These are phyloP conservation scores for Spatholobus suberectus DNA, from an alignment of 306 rosid species.

Conservation along the genomic window DNA sequence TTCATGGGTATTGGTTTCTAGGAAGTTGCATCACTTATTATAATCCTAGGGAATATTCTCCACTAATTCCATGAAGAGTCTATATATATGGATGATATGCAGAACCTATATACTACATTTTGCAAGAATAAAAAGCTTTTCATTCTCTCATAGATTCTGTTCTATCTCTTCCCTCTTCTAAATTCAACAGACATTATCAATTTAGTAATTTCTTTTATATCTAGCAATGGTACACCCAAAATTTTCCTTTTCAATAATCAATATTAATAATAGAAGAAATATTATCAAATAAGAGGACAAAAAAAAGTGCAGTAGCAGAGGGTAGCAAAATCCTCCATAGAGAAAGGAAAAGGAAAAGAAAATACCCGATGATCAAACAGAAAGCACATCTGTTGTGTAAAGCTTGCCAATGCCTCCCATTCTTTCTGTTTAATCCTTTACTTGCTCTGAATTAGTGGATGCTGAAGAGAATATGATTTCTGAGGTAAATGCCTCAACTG, in stretches of 20 bases:
- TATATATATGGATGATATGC: neutral
- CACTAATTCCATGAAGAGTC: neutral
- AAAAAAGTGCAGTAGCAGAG: too few species aligned
- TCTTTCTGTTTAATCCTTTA: conserved; percentile 11
- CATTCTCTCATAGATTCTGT: too few species aligned
- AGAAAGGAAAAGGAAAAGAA: neutral
- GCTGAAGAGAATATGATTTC: neutral
- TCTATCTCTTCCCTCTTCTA: too few species aligned
- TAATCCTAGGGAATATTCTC: neutral
- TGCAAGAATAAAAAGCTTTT: neutral
- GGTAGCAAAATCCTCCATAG: neutral
- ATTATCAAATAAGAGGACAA: too few species aligned
- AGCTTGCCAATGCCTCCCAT: neutral
- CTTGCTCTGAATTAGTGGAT: conserved; percentile 4
- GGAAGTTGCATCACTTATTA: neutral
- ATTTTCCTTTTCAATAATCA: too few species aligned
- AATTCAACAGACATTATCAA: too few species aligned
- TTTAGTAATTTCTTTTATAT: too few species aligned
- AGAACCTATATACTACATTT: neutral
- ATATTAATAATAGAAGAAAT: too few species aligned
- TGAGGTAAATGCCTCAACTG: neutral
- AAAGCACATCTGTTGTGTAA: conserved; percentile 18
- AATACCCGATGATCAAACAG: neutral
- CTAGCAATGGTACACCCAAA: too few species aligned
- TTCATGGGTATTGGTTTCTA: neutral